phyloP scores from a whole-genome alignment of 2,329 filamentous ascomycete species.

The Epichloe amarillans region DNA sequence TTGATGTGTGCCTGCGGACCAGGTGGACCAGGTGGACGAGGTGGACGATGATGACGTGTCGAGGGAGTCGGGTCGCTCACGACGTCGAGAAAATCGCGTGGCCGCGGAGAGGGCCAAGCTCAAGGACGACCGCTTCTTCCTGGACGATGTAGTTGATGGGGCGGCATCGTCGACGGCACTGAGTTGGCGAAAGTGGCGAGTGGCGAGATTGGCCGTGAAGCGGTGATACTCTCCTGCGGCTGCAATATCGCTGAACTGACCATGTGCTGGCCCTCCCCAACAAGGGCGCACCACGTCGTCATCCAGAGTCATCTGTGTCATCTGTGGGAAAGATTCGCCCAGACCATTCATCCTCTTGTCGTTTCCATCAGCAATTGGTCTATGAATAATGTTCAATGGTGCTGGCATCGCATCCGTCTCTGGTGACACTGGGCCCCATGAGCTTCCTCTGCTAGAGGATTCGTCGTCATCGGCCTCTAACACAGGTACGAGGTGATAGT shows the following conservation, averaged over 20 bases:
- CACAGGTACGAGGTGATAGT: conserved; percentile 7
- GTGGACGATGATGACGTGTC: conserved; percentile 1
- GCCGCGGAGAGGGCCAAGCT: conserved; percentile 15
- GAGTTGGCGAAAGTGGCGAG: conserved; percentile 1
- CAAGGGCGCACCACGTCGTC: conserved; percentile 5
- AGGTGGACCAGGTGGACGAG: neutral
- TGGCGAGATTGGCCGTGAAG: conserved; percentile 20
- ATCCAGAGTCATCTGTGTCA: conserved; percentile 1
- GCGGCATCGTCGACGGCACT: neutral
- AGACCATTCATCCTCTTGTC: conserved; percentile 3
- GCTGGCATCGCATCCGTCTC: conserved; percentile 4
- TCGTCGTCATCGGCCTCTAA: conserved; percentile 10
- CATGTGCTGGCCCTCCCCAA: conserved; percentile 12
- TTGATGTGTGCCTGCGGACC: neutral
- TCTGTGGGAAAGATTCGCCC: neutral
- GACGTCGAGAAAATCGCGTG: conserved; percentile 16
- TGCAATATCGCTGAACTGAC: conserved; percentile 18
- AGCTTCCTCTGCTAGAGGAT: conserved; percentile 11
- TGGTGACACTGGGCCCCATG: conserved; percentile 11
- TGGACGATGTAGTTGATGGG: neutral
- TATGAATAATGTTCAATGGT: conserved; percentile 4
- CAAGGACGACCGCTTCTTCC: conserved; percentile 9
- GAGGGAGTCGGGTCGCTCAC: conserved; percentile 9
- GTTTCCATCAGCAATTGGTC: conserved; percentile 2
- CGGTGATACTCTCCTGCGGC: conserved; percentile 23